A percentile compares a stretch with the other conserved stretches of the same genome.
Evolutionary conservation across 164 flowering plant species (phyloP).

Genomic region (Vitis vinifera): DNA sequence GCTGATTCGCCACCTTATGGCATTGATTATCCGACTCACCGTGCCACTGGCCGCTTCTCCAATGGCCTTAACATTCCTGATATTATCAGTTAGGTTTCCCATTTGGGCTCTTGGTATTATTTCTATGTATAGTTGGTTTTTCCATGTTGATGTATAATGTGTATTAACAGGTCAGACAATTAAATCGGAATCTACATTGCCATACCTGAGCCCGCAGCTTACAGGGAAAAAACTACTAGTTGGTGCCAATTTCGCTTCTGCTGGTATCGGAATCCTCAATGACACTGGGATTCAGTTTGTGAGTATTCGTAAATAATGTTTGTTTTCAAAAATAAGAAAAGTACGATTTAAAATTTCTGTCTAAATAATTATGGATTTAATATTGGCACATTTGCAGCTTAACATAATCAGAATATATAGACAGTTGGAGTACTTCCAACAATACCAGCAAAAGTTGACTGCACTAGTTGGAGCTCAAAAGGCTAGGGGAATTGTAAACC

Average conservation of each 20-base stretch:
- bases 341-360: too few species aligned
- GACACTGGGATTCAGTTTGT: slow-evolving; percentile 53
- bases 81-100: slow-evolving; percentile 17
- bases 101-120: too few species aligned
- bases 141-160: not conserved
- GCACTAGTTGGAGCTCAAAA: slow-evolving; percentile 22
- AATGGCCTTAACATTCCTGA: slow-evolving; percentile 42
- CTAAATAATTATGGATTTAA: too few species aligned
- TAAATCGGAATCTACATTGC: slow-evolving; percentile 39
- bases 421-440: slow-evolving; percentile 32
- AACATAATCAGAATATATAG: slow-evolving; percentile 36
- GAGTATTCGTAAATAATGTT: slow-evolving; percentile 1
- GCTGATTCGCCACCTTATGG: slow-evolving; percentile 40
- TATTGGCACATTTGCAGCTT: slow-evolving; percentile 21
- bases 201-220: slow-evolving; percentile 44
- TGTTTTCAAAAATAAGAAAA: too few species aligned
- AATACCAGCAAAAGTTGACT: slow-evolving; percentile 33
- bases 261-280: slow-evolving; percentile 49
- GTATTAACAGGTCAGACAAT: slow-evolving; percentile 30
- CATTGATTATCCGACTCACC: slow-evolving; percentile 30
- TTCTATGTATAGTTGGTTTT: too few species aligned
- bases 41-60: slow-evolving; percentile 38
- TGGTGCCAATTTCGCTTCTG: slow-evolving; percentile 56
- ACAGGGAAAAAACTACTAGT: slow-evolving; percentile 30
- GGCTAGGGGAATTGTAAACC: slow-evolving; percentile 23